Percentiles rank a stretch among this genome's conserved stretches.
Evolutionary conservation across 805 yeast species (phyloP).

Genomic region (Candida michaelii): DNA sequence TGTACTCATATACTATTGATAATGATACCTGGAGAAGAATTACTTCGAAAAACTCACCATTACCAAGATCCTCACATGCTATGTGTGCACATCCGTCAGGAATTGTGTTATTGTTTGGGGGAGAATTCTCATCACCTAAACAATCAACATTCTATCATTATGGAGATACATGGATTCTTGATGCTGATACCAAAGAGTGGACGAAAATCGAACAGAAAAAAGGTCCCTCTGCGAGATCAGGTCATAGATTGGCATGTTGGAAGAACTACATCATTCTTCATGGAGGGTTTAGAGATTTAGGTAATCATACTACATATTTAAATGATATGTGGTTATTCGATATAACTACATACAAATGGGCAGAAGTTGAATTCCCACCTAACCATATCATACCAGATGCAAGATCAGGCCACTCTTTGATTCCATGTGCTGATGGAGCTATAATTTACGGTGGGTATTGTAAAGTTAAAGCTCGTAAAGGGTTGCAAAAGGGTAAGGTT

Average conservation of each 20-base stretch:
- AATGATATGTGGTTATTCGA: slow-evolving; percentile 93
- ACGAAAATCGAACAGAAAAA: slow-evolving; percentile 73
- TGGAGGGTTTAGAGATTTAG: slow-evolving; percentile 94
- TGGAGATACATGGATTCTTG: slow-evolving; percentile 94
- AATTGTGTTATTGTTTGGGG: slow-evolving; percentile 83
- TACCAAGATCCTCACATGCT: slow-evolving; percentile 91
- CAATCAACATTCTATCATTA: slow-evolving; percentile 95
- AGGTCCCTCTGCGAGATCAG: slow-evolving; percentile 81
- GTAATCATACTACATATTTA: slow-evolving; percentile 77
- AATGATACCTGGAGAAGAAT: slow-evolving; percentile 78
- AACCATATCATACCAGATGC: slow-evolving; percentile 84
- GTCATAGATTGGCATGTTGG: slow-evolving; percentile 90
- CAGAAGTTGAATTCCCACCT: slow-evolving; percentile 80
- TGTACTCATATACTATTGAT: slow-evolving; percentile 70
- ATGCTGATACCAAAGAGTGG: slow-evolving; percentile 86
- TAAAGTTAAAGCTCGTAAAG: slow-evolving; percentile 86
- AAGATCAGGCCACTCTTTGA: slow-evolving; percentile 87
- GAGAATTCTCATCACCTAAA: slow-evolving; percentile 95
- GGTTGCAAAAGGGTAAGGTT: slow-evolving; percentile 87
- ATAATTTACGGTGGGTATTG: slow-evolving; percentile 91
- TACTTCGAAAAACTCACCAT: slow-evolving; percentile 81
- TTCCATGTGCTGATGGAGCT: slow-evolving; percentile 80
- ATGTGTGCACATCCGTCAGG: slow-evolving; percentile 94
- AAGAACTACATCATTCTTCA: slow-evolving; percentile 80
- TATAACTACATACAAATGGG: slow-evolving; percentile 86